Evolutionary conservation across 139 green algal species (phyloP), one percentile per base, ranked within the genome.

Genomic region (Zygnema circumcarinatum): DNA sequence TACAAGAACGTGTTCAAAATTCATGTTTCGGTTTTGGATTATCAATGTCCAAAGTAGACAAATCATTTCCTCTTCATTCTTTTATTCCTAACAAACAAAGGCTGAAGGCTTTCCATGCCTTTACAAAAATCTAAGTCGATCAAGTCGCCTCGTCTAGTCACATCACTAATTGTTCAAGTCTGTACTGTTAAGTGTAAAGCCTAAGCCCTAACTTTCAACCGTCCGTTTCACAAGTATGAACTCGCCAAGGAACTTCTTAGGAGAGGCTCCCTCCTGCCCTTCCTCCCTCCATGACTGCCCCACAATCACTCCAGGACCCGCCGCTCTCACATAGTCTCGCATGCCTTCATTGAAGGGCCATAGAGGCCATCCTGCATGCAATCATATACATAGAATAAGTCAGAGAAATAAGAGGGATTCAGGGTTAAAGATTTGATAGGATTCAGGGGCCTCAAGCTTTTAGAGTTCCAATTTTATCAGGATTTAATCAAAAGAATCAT

Each of bases 211-310:
- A n/a, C n/a, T n/a, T n/a, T n/a, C n/a, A n/a, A n/a, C n/a, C n/a
- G n/a, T n/a, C n/a, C n/a, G n/a, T 81, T 53, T 81, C 31, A 85
- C 41, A n/a, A 85, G 78, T n/a, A 85, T 76, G 67, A 85, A 85
- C 41, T 85, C 78, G 3, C 40, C 39, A 7, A 85, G 16, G 20
- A 79, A 85, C 54, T 83, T n/a, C 32, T 38, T 80, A 1, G 80
- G 80, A 39, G 33, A 31, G 25, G 80, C 52, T 38, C 35, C 54
- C 31, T 31, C 7, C 2, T 79, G 29, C 0, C 52, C 29, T 0
- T n/a, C 80, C 52, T 86, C 78, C 78, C 38, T 35, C 78, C 78
- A 85, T 22, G 78, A 85, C n/a, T 85, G 78, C 25, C 78, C 78
- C 40, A 85, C 78, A 42, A 85, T 32, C 38, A 85, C 38, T n/a